These are phyloP conservation scores for Clonostachys sp. DNA, from an alignment of 2,329 filamentous ascomycete genomes.

Conservation along the genomic window DNA sequence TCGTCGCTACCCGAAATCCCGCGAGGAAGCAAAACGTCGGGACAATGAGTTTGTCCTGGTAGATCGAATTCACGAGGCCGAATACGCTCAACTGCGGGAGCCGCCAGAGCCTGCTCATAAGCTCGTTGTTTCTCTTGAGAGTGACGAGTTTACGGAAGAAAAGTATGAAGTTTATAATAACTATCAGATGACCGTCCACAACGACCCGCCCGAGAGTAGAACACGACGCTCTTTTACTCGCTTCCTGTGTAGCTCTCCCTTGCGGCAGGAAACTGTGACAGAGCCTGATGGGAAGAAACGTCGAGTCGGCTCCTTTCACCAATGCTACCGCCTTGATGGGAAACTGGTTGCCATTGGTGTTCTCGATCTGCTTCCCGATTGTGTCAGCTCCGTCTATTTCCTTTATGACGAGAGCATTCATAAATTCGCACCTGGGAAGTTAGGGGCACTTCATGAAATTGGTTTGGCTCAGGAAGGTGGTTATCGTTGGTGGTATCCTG, in stretches of 20 bases:
- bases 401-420: constrained; percentile 74
- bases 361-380: constrained; percentile 70
- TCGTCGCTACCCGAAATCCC: constrained; percentile 60
- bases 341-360: constrained; percentile 72
- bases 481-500: constrained; percentile 74
- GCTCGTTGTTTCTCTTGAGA: constrained; percentile 66
- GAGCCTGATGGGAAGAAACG: constrained; percentile 44
- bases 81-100: constrained; percentile 46
- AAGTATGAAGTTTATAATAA: constrained; percentile 71
- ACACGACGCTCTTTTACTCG: constrained; percentile 58
- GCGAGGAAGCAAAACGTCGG: constrained; percentile 58
- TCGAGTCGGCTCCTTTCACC: constrained; percentile 70
- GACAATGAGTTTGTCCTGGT: constrained; percentile 64
- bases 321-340: constrained; percentile 77
- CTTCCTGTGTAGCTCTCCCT: constrained; percentile 70
- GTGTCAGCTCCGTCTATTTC: constrained; percentile 80
- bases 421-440: constrained; percentile 66
- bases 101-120: constrained; percentile 62
- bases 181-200: constrained; percentile 71
- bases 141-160: constrained; percentile 67
- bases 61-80: constrained; percentile 65
- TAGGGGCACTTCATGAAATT: constrained; percentile 71
- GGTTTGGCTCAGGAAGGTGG: constrained; percentile 62
- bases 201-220: constrained; percentile 58
- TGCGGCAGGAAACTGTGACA: constrained; percentile 40